A percentile compares a stretch with the other conserved stretches of the same genome.
Evolutionary conservation across 371 early-diverging fungal species (phyloP).

Genomic region (Chytridium lagenaria): DNA sequence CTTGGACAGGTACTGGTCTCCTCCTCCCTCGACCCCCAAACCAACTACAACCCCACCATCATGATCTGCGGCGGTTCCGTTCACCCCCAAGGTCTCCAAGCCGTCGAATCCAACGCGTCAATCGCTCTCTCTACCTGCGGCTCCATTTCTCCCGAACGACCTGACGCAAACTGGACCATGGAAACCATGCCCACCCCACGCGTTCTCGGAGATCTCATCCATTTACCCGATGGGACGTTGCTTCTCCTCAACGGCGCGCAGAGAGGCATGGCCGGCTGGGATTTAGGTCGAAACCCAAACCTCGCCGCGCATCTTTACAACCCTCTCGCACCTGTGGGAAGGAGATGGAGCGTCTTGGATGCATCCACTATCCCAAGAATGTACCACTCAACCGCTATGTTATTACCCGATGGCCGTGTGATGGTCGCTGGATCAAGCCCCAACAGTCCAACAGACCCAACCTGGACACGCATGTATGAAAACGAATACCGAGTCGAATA

Average conservation of each 20-base stretch:
- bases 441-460: slow-evolving; percentile 26
- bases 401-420: slow-evolving; percentile 65
- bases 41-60: slow-evolving; percentile 64
- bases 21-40: slow-evolving; percentile 65
- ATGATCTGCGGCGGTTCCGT: slow-evolving; percentile 66
- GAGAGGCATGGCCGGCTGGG: slow-evolving; percentile 65
- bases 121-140: slow-evolving; percentile 15
- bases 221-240: slow-evolving; percentile 61
- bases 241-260: slow-evolving; percentile 69
- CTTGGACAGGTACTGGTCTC: slow-evolving; percentile 64
- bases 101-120: neutral
- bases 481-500: slow-evolving; percentile 24
- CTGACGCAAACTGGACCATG: slow-evolving; percentile 9
- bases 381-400: slow-evolving; percentile 70
- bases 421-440: slow-evolving; percentile 59
- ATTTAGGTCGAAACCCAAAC: slow-evolving; percentile 55
- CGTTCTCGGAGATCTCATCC: slow-evolving; percentile 20
- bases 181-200: slow-evolving; percentile 20
- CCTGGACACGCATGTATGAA: neutral
- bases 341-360: slow-evolving; percentile 23
- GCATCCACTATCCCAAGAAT: slow-evolving; percentile 68
- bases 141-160: slow-evolving; percentile 7
- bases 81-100: neutral
- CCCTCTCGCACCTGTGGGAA: slow-evolving; percentile 48
- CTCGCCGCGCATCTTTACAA: slow-evolving; percentile 66